These are phyloP conservation scores for Speleostelium caveatum DNA, from an alignment of 78 protist species.

Conservation along the genomic window DNA sequence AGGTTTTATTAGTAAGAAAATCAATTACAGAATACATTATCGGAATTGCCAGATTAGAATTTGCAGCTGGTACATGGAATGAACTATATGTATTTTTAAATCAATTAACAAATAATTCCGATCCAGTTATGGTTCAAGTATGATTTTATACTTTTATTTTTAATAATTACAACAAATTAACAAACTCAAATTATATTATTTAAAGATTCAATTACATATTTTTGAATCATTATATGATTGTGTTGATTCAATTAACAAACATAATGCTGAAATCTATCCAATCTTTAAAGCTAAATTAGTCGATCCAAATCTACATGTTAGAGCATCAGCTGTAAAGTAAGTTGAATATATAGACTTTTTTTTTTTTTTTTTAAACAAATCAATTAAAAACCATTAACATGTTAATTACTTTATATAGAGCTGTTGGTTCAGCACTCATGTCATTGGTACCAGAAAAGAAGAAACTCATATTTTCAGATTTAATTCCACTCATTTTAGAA, in stretches of 20 bases:
- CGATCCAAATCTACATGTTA: conserved; percentile 40
- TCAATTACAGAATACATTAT: conserved; percentile 70
- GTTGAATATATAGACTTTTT: no score
- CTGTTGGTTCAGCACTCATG: conserved; percentile 63
- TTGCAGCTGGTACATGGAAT: conserved; percentile 70
- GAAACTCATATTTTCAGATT: no score
- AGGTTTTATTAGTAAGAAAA: conserved; percentile 16
- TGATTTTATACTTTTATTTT: neutral
- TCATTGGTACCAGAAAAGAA: no score
- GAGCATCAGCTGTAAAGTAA: conserved; percentile 33
- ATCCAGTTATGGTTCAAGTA: conserved; percentile 35
- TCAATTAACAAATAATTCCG: neutral
- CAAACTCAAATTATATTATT: neutral
- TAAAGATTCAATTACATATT: conserved; percentile 39
- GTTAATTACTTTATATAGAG: conserved; percentile 30
- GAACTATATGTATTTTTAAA: conserved; percentile 48
- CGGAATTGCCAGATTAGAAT: conserved; percentile 28
- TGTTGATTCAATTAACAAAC: neutral
- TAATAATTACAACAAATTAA: neutral
- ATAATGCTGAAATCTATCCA: neutral
- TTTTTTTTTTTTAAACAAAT: neutral
- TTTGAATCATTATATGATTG: conserved; percentile 39
- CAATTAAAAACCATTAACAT: neutral
- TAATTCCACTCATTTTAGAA: no score
- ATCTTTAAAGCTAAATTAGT: conserved; percentile 10